Percentiles rank a stretch among this genome's conserved stretches.
phyloP scores from a whole-genome alignment of 129 eudicot species.

The Chrysanthemum makinoi region DNA sequence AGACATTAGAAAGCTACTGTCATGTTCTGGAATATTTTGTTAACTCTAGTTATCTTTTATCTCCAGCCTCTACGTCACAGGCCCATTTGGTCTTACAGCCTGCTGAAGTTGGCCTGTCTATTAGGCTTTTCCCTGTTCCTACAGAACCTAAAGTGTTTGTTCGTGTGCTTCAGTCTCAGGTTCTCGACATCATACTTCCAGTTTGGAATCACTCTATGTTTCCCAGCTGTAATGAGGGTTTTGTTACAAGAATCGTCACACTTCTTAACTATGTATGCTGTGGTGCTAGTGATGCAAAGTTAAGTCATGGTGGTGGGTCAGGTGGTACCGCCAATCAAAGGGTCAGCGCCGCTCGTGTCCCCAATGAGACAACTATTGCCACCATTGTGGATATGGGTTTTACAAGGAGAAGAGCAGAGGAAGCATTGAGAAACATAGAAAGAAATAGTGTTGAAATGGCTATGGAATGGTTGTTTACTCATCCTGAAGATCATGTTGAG shows the following conservation, averaged over 20 bases:
- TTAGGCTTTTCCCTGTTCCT: constrained; percentile 48
- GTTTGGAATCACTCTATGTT: constrained; percentile 73
- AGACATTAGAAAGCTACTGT: constrained; percentile 56
- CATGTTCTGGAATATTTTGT: constrained; percentile 59
- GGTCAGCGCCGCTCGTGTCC: neutral
- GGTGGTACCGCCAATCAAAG: neutral
- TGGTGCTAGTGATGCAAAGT: constrained; percentile 46
- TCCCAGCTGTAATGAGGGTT: constrained; percentile 46
- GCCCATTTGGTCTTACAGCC: constrained; percentile 72
- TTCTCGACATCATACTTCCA: constrained; percentile 70
- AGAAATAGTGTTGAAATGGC: constrained; percentile 2
- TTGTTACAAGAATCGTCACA: constrained; percentile 41
- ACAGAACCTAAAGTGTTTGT: constrained; percentile 68
- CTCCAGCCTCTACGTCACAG: constrained; percentile 40
- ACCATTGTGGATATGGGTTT: constrained; percentile 12
- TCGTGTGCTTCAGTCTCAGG: constrained; percentile 68
- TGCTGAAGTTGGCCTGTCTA: constrained; percentile 56
- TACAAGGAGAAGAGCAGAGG: constrained; percentile 4
- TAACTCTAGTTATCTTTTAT: constrained; percentile 46
- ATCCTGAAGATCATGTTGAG: neutral
- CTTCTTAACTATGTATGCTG: constrained; percentile 52
- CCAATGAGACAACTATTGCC: constrained; percentile 2
- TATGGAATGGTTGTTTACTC: constrained; percentile 9
- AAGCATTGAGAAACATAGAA: constrained; percentile 1
- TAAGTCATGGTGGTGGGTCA: neutral